phyloP scores from a whole-genome alignment of 2,329 filamentous ascomycete genomes.

The Botrytis hyacinthi region DNA sequence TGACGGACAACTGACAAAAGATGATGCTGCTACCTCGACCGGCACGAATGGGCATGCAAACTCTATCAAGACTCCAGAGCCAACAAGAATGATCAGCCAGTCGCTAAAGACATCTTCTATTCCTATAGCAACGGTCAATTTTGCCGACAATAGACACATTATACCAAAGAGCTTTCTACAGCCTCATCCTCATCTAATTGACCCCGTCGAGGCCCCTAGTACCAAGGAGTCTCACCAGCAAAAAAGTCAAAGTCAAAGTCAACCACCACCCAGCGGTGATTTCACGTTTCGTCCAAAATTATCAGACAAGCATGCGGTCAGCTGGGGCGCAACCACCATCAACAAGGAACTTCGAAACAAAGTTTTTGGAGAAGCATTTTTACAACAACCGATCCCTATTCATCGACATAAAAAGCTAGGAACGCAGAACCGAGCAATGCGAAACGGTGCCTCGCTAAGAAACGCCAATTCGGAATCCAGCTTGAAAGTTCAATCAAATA shows the following conservation, averaged over 20 bases:
- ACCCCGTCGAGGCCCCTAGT: slow-evolving; percentile 29
- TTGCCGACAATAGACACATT: slow-evolving; percentile 92
- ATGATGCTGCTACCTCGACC: slow-evolving; percentile 14
- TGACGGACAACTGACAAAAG: slow-evolving; percentile 25
- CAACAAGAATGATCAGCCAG: slow-evolving; percentile 61
- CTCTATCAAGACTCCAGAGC: slow-evolving; percentile 35
- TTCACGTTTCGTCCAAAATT: slow-evolving; percentile 44
- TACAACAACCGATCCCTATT: slow-evolving; percentile 77
- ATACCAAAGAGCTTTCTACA: slow-evolving; percentile 77
- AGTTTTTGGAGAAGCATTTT: slow-evolving; percentile 88
- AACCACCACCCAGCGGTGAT: slow-evolving; percentile 24
- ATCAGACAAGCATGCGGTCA: slow-evolving; percentile 58
- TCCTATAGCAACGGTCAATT: slow-evolving; percentile 83
- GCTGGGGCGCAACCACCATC: slow-evolving; percentile 63
- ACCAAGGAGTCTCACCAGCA: slow-evolving; percentile 36
- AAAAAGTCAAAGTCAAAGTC: slow-evolving; percentile 28
- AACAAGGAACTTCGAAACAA: slow-evolving; percentile 67
- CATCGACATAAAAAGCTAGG: slow-evolving; percentile 70
- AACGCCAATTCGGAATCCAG: slow-evolving; percentile 38
- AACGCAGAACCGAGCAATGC: slow-evolving; percentile 62
- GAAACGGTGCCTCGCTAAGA: slow-evolving; percentile 44
- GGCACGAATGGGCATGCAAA: slow-evolving; percentile 20
- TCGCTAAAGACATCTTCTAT: slow-evolving; percentile 65
- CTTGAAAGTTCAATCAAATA: slow-evolving; percentile 31
- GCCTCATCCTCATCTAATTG: slow-evolving; percentile 51